Percentiles rank a stretch among this genome's conserved stretches.
Evolutionary conservation across 805 yeast species (phyloP).

Genomic region (Grigorovia jiainica): DNA sequence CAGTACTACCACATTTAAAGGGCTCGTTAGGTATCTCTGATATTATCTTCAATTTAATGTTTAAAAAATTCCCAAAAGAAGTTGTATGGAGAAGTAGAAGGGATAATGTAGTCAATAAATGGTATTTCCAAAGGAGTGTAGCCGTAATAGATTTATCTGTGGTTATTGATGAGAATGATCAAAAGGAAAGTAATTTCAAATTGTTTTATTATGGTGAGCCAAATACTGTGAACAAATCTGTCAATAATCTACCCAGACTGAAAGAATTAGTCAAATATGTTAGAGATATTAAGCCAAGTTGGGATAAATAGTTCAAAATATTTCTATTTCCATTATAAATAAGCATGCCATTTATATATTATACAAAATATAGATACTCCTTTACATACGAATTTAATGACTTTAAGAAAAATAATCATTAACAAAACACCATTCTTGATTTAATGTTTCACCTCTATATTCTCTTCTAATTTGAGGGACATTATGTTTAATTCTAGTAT

Average conservation of each 20-base stretch:
- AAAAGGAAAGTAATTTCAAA: slow-evolving; percentile 27
- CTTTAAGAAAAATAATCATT: slow-evolving; percentile 6
- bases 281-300: slow-evolving; percentile 30
- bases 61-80: slow-evolving; percentile 57
- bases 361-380: neutral
- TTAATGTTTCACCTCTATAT: slow-evolving; percentile 19
- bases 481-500: slow-evolving; percentile 25
- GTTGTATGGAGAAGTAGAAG: slow-evolving; percentile 84
- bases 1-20: slow-evolving; percentile 73
- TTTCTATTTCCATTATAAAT: no score
- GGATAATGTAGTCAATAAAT: slow-evolving; percentile 85
- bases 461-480: slow-evolving; percentile 23
- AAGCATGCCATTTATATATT: slow-evolving; percentile 1
- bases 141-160: slow-evolving; percentile 49
- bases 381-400: neutral
- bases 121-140: slow-evolving; percentile 89
- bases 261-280: slow-evolving; percentile 21
- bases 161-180: slow-evolving; percentile 23
- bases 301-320: slow-evolving; percentile 13
- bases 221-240: slow-evolving; percentile 12
- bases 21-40: slow-evolving; percentile 94
- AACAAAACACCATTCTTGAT: slow-evolving; percentile 25
- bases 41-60: slow-evolving; percentile 74
- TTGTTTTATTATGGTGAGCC: slow-evolving; percentile 35
- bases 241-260: slow-evolving; percentile 11